phyloP scores from a whole-genome alignment of 768 basidiomycete genomes.

The Calocybe indica region DNA sequence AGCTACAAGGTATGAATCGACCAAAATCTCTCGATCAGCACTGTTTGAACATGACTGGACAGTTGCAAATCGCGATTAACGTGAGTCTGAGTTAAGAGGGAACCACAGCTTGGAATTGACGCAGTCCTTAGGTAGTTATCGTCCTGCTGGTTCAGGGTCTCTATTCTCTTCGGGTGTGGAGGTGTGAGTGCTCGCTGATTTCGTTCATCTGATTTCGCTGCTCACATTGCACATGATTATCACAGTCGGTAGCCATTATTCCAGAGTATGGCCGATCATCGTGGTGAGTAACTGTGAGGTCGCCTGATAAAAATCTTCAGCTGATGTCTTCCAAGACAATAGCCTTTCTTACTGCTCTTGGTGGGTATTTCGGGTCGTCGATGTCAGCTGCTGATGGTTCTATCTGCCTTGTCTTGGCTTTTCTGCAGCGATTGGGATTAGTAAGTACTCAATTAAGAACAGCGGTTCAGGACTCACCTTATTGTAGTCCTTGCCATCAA shows the following conservation, averaged over 20 bases:
- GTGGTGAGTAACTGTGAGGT: too few species aligned
- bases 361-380: background rate
- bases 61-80: conserved; percentile 15
- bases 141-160: conserved; percentile 13
- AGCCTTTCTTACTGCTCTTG: conserved; percentile 4
- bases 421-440: conserved; percentile 7
- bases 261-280: too few species aligned
- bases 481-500: conserved; percentile 9
- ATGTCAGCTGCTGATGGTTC: background rate
- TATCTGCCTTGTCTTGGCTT: too few species aligned
- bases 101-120: background rate
- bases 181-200: conserved; percentile 6
- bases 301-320: too few species aligned
- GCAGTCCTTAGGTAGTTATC: conserved; percentile 10
- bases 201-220: too few species aligned
- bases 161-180: conserved; percentile 17
- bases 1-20: background rate
- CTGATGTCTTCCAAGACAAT: background rate
- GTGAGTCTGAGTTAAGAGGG: conserved; percentile 1
- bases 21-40: background rate
- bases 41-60: background rate
- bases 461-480: background rate
- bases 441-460: background rate
- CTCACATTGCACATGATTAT: too few species aligned
- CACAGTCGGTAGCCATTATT: too few species aligned